Conservation (phyloP, 768 basidiomycete species). For the Trametes punicea region DNA sequence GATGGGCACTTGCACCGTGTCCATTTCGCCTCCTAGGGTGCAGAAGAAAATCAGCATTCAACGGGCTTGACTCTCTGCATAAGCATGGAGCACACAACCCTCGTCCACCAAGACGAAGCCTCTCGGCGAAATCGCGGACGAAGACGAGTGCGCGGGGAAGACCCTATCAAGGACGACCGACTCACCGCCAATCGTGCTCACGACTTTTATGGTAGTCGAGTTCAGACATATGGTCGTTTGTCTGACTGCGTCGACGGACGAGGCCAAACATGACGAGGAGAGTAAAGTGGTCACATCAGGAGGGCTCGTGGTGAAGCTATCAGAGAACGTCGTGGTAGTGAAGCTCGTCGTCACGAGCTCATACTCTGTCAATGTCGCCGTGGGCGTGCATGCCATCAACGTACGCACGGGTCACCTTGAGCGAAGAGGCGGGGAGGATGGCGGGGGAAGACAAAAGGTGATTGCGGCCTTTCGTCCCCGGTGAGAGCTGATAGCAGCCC, state of each 20-base stretch:
- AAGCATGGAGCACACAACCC: too few relatives aligned
- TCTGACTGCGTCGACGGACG: constrained; percentile 23
- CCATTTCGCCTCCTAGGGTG: constrained; percentile 25
- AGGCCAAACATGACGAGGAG: constrained; percentile 32
- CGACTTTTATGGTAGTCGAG: constrained; percentile 23
- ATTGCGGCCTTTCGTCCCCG: constrained; percentile 6
- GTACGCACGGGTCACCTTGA: neutral
- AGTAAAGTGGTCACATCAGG: constrained; percentile 34
- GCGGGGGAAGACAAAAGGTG: neutral
- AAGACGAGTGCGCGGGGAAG: neutral
- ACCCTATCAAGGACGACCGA: neutral
- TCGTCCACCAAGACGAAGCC: too few relatives aligned
- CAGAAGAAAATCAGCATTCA: neutral
- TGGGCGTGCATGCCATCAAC: constrained; percentile 38
- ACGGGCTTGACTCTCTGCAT: too few relatives aligned
- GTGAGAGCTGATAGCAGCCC: neutral
- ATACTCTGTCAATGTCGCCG: constrained; percentile 44
- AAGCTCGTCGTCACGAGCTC: constrained; percentile 35
- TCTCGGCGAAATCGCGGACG: neutral
- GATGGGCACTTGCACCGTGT: constrained; percentile 40
- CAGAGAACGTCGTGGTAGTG: constrained; percentile 36
- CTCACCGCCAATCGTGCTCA: constrained; percentile 37
- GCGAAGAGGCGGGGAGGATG: neutral
- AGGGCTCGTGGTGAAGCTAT: constrained; percentile 32
- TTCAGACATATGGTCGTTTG: constrained; percentile 31